Conservation (phyloP, 2,329 filamentous ascomycete species). For the Colletotrichum gigasporum region DNA sequence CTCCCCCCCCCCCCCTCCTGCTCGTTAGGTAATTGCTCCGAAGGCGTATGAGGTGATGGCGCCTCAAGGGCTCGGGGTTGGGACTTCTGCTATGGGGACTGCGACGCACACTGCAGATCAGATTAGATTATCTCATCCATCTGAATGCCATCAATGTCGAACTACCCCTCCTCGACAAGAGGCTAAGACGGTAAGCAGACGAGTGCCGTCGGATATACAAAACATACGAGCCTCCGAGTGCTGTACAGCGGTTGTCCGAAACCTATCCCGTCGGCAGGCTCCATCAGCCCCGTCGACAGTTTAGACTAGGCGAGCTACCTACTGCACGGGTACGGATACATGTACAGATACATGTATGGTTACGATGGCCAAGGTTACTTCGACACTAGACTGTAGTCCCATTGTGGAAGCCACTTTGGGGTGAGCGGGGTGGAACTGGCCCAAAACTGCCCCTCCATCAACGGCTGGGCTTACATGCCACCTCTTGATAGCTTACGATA, state of each 20-base stretch:
- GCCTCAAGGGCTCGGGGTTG: neutral
- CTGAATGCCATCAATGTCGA: slow-evolving; percentile 24
- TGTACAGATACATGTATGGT: neutral
- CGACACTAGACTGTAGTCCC: neutral
- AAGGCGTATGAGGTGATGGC: slow-evolving; percentile 12
- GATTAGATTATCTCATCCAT: slow-evolving; percentile 45
- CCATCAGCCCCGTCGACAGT: neutral
- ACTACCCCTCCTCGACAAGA: slow-evolving; percentile 25
- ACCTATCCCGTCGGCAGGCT: neutral
- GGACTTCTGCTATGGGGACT: slow-evolving; percentile 11
- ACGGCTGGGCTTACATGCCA: neutral
- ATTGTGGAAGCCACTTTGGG: neutral
- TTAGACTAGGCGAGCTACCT: too few relatives aligned
- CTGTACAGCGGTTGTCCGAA: neutral
- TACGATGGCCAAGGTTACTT: neutral
- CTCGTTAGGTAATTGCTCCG: slow-evolving; percentile 13
- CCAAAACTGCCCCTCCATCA: neutral
- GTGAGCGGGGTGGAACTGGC: too few relatives aligned
- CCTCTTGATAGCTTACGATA: slow-evolving; percentile 24
- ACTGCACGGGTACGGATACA: slow-evolving; percentile 29
- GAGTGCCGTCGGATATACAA: neutral
- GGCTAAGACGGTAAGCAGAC: neutral
- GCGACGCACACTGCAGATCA: slow-evolving; percentile 32
- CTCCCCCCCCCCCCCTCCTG: neutral
- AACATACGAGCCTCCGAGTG: neutral